Evolutionary conservation across 164 flowering plant genomes (phyloP).

Genomic region (Amborella trichopoda): DNA sequence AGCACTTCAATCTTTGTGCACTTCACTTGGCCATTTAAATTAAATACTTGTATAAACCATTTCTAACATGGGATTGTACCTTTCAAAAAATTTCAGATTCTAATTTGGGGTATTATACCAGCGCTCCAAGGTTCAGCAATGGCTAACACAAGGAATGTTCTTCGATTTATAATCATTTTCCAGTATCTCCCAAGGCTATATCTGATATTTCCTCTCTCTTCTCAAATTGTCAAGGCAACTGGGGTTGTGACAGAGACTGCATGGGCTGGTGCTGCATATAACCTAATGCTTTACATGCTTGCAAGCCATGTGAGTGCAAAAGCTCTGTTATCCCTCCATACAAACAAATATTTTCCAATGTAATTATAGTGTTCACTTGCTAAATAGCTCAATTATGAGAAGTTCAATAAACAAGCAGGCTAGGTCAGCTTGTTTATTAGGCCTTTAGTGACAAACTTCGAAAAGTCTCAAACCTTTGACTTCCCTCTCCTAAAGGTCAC

Average conservation of each 20-base stretch:
- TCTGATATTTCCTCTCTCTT: constrained; percentile 57
- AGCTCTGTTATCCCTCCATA: too few relatives aligned
- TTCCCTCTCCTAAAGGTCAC: too few relatives aligned
- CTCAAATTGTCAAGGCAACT: constrained; percentile 47
- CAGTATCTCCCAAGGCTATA: constrained; percentile 63
- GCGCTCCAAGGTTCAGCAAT: constrained; percentile 41
- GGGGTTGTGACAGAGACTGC: constrained; percentile 67
- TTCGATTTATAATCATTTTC: constrained; percentile 35
- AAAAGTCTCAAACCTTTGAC: too few relatives aligned
- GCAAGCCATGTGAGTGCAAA: constrained; percentile 96
- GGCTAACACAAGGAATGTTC: constrained; percentile 50
- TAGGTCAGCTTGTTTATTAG: too few relatives aligned
- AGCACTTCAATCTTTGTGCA: too few relatives aligned
- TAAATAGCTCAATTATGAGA: too few relatives aligned
- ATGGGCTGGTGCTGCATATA: constrained; percentile 90
- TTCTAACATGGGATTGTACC: neutral
- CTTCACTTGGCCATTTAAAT: too few relatives aligned
- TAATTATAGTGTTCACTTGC: too few relatives aligned
- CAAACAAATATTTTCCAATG: too few relatives aligned
- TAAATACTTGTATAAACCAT: too few relatives aligned
- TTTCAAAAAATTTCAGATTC: constrained; percentile 29
- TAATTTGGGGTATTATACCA: constrained; percentile 71
- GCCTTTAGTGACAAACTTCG: too few relatives aligned
- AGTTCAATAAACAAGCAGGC: too few relatives aligned
- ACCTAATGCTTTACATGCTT: constrained; percentile 66